Base-by-base conservation (phyloP, 2,329 filamentous ascomycete species). In the Xylaria arbuscula region DNA sequence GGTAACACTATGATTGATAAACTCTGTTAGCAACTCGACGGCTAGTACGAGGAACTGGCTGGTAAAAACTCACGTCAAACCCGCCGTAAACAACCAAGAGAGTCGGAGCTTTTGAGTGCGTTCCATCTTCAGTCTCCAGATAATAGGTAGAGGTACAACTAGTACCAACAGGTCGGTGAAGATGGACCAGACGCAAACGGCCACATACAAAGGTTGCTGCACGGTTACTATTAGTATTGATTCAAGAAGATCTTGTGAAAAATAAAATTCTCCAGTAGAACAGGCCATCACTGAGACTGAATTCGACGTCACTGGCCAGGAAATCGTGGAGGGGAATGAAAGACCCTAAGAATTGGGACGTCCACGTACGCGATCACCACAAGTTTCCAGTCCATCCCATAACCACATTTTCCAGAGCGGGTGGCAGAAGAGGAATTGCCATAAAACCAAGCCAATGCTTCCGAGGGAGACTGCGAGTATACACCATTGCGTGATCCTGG, bases 401-500 rank as follows among this genome's bases (percentile, higher is more conserved):
- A 70, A 40, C 61, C 62, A 73, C 72, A 73, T 73, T 28, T 65
- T 69, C 19, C 28, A 56, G 15, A 73, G 64, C 3, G 72, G 72
- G 8, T 62, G 72, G 32, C 72, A 73, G 56, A 73, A 73, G 24
- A 72, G 59, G 45, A 72, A 72, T 38, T 73, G 68, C 68, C 70
- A 73, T 38, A 73, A n/a, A 32, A 73, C n/a, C 11, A 73, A 58
- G 15, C 62, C 68, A 7, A 62, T 15, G 3, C 63, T 69, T 15
- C 69, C 67, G 11, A 66, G 47, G 3, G 62, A 60, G 38, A 72
- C 54, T 2, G 61, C 68, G 38, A 68, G 1, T 53, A 72, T 65
- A 42, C 67, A 64, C 56, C 51, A 68, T 55, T 63, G 64, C n/a
- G 68, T 73, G 22, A 64, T 47, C n/a, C 22, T 60, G 6, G 55